Base-by-base conservation (phyloP, 129 eudicot genomes). In the Tagetes erecta region DNA sequence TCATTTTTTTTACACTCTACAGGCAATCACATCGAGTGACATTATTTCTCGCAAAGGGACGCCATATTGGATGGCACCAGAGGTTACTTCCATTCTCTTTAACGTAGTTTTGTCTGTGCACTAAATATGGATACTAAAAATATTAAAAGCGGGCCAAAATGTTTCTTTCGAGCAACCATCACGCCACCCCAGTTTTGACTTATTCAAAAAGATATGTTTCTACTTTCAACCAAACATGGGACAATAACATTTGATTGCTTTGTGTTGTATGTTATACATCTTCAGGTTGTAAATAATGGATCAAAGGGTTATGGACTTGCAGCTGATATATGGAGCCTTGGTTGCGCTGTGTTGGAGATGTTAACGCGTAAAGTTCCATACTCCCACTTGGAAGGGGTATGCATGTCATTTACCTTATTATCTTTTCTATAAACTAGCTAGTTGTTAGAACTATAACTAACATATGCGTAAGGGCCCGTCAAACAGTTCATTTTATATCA, bases 321-420 rank as follows among this genome's bases (percentile, higher is more conserved):
- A 8, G 97, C 94, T 64, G 97, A 92, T 81, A 92, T 92, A 80
- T 92, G 97, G 97, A 92, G 97, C 78, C 93, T 92, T 71, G 97
- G 97, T 39, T 92, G 97, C 77, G 89, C 96, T 2, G 97, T 92
- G 67, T 67, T 92, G 78, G 97, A 92, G 84, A 89, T 92, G 97
- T 72, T 89, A 76, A 92, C 97, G 1, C 75, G 94, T 30, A 86
- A 86, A 66, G 57, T 92, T 72, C 97, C 97, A 0, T 92, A 92
- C 73, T 78, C 79, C 75, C 89, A 81, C 67, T 79, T 92, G 84
- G 97, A 89, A 86, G 86, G 89, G 88, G 97, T 89, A 89, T 56
- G 86, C 65, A 14, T 56, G 39, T 46, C 75, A 33, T 8, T 64
- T 39, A 14, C 53, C 75, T 73, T 37, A 3, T 37, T 38, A 5